These are phyloP conservation scores for Penicillium paxilli DNA, from an alignment of 495 filamentous ascomycete species.

Conservation along the genomic window DNA sequence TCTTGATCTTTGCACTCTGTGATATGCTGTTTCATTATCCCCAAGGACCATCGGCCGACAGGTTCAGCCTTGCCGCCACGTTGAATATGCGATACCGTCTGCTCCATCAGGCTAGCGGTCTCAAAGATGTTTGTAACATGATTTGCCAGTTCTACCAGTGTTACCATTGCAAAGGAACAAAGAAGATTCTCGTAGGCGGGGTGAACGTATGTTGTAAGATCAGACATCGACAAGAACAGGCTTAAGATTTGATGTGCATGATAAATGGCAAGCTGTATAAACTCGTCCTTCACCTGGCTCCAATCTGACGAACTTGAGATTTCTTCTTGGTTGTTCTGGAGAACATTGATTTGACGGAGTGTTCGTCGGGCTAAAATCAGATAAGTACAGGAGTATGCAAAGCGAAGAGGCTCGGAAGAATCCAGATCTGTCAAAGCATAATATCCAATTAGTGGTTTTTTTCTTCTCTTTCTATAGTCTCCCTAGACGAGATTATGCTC, in stretches of 20 bases:
- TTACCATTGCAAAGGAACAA: constrained; percentile 20
- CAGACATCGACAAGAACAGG: constrained; percentile 14
- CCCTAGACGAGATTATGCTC: not conserved
- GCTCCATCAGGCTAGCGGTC: constrained; percentile 10
- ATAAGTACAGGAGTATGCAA: constrained; percentile 18
- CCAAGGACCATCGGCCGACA: constrained; percentile 19
- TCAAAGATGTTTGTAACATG: constrained; percentile 5
- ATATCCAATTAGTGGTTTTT: too few relatives aligned
- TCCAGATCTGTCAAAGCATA: too few relatives aligned
- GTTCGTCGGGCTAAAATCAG: constrained; percentile 18
- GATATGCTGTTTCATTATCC: constrained; percentile 17
- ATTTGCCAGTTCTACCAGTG: constrained; percentile 13
- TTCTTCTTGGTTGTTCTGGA: not conserved
- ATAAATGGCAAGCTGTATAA: constrained; percentile 10
- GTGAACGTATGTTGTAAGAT: constrained; percentile 16
- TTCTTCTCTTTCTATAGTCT: too few relatives aligned
- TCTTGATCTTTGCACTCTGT: not conserved
- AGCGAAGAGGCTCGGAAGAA: constrained; percentile 18
- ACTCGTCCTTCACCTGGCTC: not conserved
- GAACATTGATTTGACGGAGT: constrained; percentile 7
- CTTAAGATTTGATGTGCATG: constrained; percentile 4
- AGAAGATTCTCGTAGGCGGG: constrained; percentile 18
- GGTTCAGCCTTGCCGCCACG: constrained; percentile 19
- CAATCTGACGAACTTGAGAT: not conserved
- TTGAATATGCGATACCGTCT: constrained; percentile 19